phyloP scores from a whole-genome alignment of 805 yeast species.

The Kuraishia capsulata region DNA sequence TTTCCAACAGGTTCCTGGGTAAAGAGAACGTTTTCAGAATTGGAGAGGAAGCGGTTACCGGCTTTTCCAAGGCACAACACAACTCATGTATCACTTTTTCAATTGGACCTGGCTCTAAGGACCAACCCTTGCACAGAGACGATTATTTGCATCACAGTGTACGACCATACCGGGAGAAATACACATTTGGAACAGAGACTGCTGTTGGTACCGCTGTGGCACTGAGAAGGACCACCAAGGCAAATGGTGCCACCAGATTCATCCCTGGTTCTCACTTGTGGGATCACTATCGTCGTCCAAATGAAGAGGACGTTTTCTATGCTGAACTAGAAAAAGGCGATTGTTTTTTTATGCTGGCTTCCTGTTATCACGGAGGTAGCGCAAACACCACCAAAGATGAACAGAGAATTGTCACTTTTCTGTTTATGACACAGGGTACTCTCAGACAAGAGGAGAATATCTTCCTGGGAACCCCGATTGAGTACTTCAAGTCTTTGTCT shows the following conservation, averaged over 20 bases:
- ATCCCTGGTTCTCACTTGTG: slow-evolving; percentile 24
- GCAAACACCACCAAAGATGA: slow-evolving; percentile 16
- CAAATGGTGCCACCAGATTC: slow-evolving; percentile 22
- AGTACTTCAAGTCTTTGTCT: slow-evolving; percentile 13
- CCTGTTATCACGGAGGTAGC: slow-evolving; percentile 20
- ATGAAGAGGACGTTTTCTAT: slow-evolving; percentile 12
- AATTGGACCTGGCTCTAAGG: slow-evolving; percentile 15
- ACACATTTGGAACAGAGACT: slow-evolving; percentile 12
- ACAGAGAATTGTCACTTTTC: slow-evolving; percentile 14
- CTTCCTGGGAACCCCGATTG: slow-evolving; percentile 11
- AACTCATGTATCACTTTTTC: slow-evolving; percentile 12
- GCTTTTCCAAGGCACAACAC: slow-evolving; percentile 11
- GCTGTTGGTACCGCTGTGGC: slow-evolving; percentile 13
- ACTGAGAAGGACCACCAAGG: slow-evolving; percentile 11
- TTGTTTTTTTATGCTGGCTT: slow-evolving; percentile 19
- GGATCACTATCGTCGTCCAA: slow-evolving; percentile 17
- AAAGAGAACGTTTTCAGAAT: slow-evolving; percentile 12
- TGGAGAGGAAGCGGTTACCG: slow-evolving; percentile 11
- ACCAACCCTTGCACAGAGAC: slow-evolving; percentile 16
- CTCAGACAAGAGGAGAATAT: slow-evolving; percentile 21
- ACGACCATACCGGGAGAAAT: slow-evolving; percentile 7
- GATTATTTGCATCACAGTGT: slow-evolving; percentile 15
- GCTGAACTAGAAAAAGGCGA: slow-evolving; percentile 22
- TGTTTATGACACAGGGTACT: slow-evolving; percentile 19
- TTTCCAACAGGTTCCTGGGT: slow-evolving; percentile 11